Conservation (phyloP, 2,329 filamentous ascomycete genomes). For the Alternaria angustiovoidea region DNA sequence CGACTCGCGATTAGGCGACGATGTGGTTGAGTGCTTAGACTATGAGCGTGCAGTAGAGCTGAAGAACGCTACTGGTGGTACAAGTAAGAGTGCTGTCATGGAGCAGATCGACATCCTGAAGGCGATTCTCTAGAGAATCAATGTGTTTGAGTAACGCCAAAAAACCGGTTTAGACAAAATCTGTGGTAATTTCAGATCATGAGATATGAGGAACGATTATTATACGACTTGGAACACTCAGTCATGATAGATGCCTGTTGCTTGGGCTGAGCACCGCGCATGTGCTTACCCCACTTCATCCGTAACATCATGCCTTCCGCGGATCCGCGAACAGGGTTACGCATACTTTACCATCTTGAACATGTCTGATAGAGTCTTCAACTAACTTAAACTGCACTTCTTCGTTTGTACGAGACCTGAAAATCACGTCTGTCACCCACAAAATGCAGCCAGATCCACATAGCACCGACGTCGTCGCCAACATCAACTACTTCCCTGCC, state of each 20-base stretch:
- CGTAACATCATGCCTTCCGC: not conserved
- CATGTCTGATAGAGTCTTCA: not conserved
- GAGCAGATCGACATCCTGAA: slow-evolving; percentile 68
- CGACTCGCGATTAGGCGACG: slow-evolving; percentile 73
- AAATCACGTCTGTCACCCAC: not conserved
- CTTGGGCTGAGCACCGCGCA: not conserved
- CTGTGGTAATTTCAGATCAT: not conserved
- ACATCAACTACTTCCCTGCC: slow-evolving; percentile 32
- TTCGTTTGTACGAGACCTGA: no score
- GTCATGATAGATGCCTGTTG: not conserved
- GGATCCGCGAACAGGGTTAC: not conserved
- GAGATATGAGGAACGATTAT: slow-evolving; percentile 8
- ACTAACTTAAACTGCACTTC: not conserved
- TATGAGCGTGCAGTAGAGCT: slow-evolving; percentile 86
- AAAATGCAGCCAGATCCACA: slow-evolving; percentile 2
- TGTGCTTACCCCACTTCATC: slow-evolving; percentile 13
- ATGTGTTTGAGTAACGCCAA: not conserved
- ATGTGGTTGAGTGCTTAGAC: slow-evolving; percentile 76
- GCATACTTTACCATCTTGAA: not conserved
- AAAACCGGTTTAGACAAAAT: slow-evolving; percentile 2
- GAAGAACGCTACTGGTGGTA: slow-evolving; percentile 78
- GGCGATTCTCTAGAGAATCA: slow-evolving; percentile 44
- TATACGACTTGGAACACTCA: not conserved
- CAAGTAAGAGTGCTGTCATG: slow-evolving; percentile 72
- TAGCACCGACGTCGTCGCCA: slow-evolving; percentile 19